Evolutionary conservation across 2,329 filamentous ascomycete species (phyloP).

Genomic region (Lomentospora prolificans): DNA sequence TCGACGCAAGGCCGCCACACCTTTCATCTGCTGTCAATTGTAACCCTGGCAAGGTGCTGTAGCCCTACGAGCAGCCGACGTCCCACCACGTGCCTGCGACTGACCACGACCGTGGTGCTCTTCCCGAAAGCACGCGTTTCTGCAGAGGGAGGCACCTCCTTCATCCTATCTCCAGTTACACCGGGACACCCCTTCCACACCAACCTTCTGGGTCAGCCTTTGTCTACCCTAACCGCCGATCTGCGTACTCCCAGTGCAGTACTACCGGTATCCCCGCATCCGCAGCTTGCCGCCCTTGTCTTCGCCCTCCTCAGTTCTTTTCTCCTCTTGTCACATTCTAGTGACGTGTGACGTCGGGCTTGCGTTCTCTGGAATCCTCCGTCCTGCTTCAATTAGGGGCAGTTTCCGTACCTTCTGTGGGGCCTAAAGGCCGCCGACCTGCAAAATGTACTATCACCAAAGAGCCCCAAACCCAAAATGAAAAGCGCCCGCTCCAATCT

Average conservation of each 20-base stretch:
- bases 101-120: background rate
- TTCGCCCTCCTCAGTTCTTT: background rate
- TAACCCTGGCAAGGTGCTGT: background rate
- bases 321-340: background rate
- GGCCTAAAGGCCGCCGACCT: background rate
- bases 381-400: background rate
- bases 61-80: background rate
- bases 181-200: background rate
- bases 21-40: background rate
- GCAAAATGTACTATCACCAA: constrained; percentile 6
- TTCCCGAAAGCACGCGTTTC: background rate
- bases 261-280: background rate
- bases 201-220: background rate
- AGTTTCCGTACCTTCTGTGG: background rate
- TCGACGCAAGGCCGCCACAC: background rate
- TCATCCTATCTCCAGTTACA: background rate
- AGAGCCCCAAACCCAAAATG: background rate
- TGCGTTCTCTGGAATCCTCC: background rate
- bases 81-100: background rate
- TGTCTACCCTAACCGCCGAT: background rate
- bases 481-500: too few relatives aligned
- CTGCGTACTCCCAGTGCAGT: background rate
- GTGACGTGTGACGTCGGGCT: background rate
- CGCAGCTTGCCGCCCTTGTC: background rate
- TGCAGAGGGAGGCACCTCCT: background rate